Base-by-base conservation (phyloP, 352 stramenopile species). In the Phytopythium helicoides region DNA sequence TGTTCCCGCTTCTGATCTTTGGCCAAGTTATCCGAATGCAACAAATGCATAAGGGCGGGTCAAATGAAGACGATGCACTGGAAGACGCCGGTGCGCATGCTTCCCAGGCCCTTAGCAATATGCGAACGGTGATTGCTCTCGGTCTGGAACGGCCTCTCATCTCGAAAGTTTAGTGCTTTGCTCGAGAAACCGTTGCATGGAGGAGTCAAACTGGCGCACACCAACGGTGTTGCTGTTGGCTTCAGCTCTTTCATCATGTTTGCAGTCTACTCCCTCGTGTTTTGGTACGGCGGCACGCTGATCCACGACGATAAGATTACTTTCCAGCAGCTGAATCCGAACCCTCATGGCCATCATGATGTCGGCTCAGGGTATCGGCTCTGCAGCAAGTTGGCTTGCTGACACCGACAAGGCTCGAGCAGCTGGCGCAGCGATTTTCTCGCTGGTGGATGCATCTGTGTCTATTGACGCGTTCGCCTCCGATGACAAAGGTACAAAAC, bases 211-310 rank as follows among this genome's bases (percentile, higher is more conserved):
- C 58, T 73, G 18, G 66, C 68, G 15, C 49, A 70, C 3, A 22
- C 66, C 1, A 76, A 78, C 23, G 71, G 71, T 10, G 38, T 78
- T 8, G 61, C 65, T 40, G 36, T 83, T 62, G 96, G 61, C 41
- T 97, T 60, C 40, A 94, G 31, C 61, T 97, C 66, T 0, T 75
- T 75, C 21, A 59, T 63, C 26, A 25, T 74, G 9, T 73, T 78
- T 35, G 71, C 61, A 0, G 46, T 45, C 11, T 80, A 86, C 42
- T 53, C 71, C 21, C 64, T 86, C 31, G 62, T 75, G 16, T 87
- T 87, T 54, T 86, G 72, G 63, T 79, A 83, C 54, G 76, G 76
- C 31, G 73, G 71, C 0, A 58, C 45, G 50, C 45, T 85, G n/a
- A 73, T 87, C 4, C 48, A 61, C 14, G 38, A 53, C 28, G 60